A percentile compares a stretch with the other conserved stretches of the same genome.
Evolutionary conservation across 129 eudicot species (phyloP).

Genomic region (Flaveria linearis): DNA sequence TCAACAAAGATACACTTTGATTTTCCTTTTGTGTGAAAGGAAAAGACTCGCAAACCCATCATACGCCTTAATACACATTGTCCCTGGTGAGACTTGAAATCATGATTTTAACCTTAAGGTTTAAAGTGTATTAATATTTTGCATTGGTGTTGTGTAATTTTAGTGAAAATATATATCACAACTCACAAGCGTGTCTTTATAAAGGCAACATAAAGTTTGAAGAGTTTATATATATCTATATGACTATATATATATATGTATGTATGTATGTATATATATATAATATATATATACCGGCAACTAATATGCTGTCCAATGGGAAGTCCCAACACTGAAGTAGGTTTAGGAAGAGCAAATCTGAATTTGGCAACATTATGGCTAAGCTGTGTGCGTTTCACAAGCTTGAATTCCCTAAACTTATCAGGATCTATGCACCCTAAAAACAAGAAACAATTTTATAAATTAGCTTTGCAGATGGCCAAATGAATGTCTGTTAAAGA

Average conservation of each 20-base stretch:
- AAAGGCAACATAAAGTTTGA: neutral
- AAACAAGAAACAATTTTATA: constrained; percentile 2
- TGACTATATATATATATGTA: too few species aligned
- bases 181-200: neutral
- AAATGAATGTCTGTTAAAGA: neutral
- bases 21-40: constrained; percentile 7
- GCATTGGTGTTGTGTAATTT: neutral
- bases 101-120: neutral
- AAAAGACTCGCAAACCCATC: neutral
- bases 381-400: constrained; percentile 42
- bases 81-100: neutral
- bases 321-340: constrained; percentile 45
- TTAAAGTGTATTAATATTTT: neutral
- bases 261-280: too few species aligned
- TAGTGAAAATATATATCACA: constrained; percentile 9
- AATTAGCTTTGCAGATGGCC: constrained; percentile 10
- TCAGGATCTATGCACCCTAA: constrained; percentile 38
- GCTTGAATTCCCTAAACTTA: constrained; percentile 36
- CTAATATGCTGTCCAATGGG: constrained; percentile 45
- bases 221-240: too few species aligned
- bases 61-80: neutral
- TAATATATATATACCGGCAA: constrained; percentile 38
- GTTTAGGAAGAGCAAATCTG: constrained; percentile 43
- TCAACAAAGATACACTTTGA: constrained; percentile 12
- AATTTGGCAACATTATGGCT: constrained; percentile 46